Percentiles rank a stretch among this genome's conserved stretches.
Evolutionary conservation across 2,329 filamentous ascomycete species (phyloP).

Genomic region (Clathrospora elynae): DNA sequence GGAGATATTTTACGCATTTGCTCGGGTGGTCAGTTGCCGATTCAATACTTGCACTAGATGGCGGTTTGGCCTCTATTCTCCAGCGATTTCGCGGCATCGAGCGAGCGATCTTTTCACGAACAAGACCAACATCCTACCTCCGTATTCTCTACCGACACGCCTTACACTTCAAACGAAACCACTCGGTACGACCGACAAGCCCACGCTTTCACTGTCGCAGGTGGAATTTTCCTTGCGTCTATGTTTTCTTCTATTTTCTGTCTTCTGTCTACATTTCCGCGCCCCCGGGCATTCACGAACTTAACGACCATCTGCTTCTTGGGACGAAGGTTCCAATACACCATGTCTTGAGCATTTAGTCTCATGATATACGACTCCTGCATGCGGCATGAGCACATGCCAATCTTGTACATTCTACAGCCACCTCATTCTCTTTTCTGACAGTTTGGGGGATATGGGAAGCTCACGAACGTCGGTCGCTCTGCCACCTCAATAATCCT

Average conservation of each 20-base stretch:
- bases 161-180: slow-evolving; percentile 45
- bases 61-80: slow-evolving; percentile 24
- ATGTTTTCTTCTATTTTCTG: slow-evolving; percentile 37
- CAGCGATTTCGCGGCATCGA: slow-evolving; percentile 26
- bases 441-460: slow-evolving; percentile 23
- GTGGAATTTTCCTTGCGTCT: slow-evolving; percentile 38
- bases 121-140: slow-evolving; percentile 16
- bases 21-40: slow-evolving; percentile 28
- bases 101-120: slow-evolving; percentile 25
- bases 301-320: slow-evolving; percentile 42
- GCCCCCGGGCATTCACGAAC: slow-evolving; percentile 43
- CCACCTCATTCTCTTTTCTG: slow-evolving; percentile 31
- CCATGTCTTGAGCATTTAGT: slow-evolving; percentile 38
- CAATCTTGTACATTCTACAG: slow-evolving; percentile 46
- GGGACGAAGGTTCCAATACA: slow-evolving; percentile 26
- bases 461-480: slow-evolving; percentile 21
- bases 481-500: slow-evolving; percentile 24
- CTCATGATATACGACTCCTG: slow-evolving; percentile 47
- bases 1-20: slow-evolving; percentile 14
- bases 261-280: slow-evolving; percentile 41
- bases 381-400: slow-evolving; percentile 44
- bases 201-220: slow-evolving; percentile 19
- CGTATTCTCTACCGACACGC: slow-evolving; percentile 61
- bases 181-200: slow-evolving; percentile 7
- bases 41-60: slow-evolving; percentile 32